Percentiles rank a stretch among this genome's conserved stretches.
These are phyloP conservation scores for Colletotrichum phormii DNA, from an alignment of 2,329 filamentous ascomycete species.

Conservation along the genomic window DNA sequence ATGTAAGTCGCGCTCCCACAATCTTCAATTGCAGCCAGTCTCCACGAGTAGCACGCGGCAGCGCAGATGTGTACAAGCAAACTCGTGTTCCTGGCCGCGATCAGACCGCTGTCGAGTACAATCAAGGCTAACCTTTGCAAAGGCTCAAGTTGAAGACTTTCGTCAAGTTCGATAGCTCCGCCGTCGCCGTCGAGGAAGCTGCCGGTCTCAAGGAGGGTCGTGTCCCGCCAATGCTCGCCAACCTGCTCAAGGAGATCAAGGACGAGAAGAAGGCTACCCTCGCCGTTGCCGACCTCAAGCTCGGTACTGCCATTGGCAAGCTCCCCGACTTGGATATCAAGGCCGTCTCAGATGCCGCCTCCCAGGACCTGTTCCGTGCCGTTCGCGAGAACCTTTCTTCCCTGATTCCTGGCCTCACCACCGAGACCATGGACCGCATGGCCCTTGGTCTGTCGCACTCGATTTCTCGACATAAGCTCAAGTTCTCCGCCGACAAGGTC, in stretches of 20 bases:
- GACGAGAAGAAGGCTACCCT: slow-evolving; percentile 97
- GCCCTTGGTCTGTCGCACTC: slow-evolving; percentile 96
- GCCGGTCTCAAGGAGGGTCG: slow-evolving; percentile 87
- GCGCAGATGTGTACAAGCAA: slow-evolving; percentile 3
- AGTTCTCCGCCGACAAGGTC: slow-evolving; percentile 98
- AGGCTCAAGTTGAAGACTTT: slow-evolving; percentile 97
- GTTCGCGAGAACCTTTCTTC: slow-evolving; percentile 92
- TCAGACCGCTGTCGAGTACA: neutral
- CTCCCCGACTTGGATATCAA: slow-evolving; percentile 87
- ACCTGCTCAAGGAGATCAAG: slow-evolving; percentile 89
- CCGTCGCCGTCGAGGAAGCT: slow-evolving; percentile 90
- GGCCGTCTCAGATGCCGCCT: slow-evolving; percentile 82
- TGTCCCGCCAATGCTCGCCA: slow-evolving; percentile 87
- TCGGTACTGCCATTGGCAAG: slow-evolving; percentile 92
- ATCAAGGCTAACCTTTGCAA: slow-evolving; percentile 32
- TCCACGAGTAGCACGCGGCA: slow-evolving; percentile 11
- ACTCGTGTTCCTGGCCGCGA: neutral
- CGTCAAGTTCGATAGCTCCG: slow-evolving; percentile 95
- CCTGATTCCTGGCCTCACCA: slow-evolving; percentile 87
- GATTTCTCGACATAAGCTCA: slow-evolving; percentile 95
- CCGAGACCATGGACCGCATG: slow-evolving; percentile 92
- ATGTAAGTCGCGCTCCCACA: slow-evolving; percentile 69
- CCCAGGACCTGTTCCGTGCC: slow-evolving; percentile 91
- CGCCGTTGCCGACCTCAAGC: slow-evolving; percentile 92
- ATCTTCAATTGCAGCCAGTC: slow-evolving; percentile 8